A percentile compares a stretch with the other conserved stretches of the same genome.
phyloP scores from a whole-genome alignment of 306 rosid genomes.

The Vigna angularis region DNA sequence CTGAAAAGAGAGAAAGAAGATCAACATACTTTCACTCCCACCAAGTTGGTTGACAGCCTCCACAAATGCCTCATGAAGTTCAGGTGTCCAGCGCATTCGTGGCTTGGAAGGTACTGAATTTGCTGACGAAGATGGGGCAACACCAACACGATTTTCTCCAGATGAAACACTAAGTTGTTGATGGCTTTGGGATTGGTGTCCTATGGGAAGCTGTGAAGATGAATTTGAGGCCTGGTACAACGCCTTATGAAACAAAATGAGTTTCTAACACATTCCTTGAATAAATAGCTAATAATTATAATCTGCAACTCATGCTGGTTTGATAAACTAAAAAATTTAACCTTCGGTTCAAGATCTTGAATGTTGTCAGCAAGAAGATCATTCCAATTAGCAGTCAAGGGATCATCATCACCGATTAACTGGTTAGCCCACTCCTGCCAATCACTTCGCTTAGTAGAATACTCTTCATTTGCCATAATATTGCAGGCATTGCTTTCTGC shows the following conservation, averaged over 20 bases:
- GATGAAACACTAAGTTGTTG: slow-evolving; percentile 64
- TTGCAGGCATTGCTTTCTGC: slow-evolving; percentile 72
- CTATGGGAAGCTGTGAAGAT: slow-evolving; percentile 55
- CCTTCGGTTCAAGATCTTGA: slow-evolving; percentile 89
- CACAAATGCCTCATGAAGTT: slow-evolving; percentile 97
- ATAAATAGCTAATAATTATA: slow-evolving; percentile 42
- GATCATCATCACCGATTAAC: slow-evolving; percentile 81
- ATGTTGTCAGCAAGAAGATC: slow-evolving; percentile 79
- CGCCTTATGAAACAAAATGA: slow-evolving; percentile 67
- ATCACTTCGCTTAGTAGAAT: slow-evolving; percentile 68
- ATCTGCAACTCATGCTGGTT: slow-evolving; percentile 42
- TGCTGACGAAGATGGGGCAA: slow-evolving; percentile 64
- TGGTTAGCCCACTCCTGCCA: slow-evolving; percentile 99
- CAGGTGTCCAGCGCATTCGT: slow-evolving; percentile 99
- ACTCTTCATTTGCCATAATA: slow-evolving; percentile 74
- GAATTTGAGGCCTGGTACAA: slow-evolving; percentile 65
- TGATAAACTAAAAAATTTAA: slow-evolving; percentile 46
- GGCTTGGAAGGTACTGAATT: slow-evolving; percentile 74
- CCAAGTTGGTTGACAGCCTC: slow-evolving; percentile 98
- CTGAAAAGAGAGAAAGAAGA: slow-evolving; percentile 33
- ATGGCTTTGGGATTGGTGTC: slow-evolving; percentile 65
- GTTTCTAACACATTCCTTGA: slow-evolving; percentile 43
- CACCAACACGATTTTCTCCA: slow-evolving; percentile 60
- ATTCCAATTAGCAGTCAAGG: slow-evolving; percentile 83
- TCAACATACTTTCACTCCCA: slow-evolving; percentile 95